A percentile compares a stretch with the other conserved stretches of the same genome.
phyloP scores from a whole-genome alignment of 2,329 filamentous ascomycete genomes.

The Myriosclerotinia curreyana region DNA sequence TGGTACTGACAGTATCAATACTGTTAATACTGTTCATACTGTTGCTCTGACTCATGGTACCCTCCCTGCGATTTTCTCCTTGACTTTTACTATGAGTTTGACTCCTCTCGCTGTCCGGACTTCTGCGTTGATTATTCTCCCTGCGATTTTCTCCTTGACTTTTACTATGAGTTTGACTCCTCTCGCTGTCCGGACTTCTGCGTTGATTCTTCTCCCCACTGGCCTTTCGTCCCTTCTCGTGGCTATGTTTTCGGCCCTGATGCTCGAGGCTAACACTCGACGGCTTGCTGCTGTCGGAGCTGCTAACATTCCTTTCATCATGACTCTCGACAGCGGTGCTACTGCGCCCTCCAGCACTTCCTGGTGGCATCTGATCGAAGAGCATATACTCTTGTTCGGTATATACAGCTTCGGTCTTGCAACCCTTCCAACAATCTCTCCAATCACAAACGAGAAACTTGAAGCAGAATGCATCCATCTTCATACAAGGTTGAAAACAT shows the following conservation, averaged over 20 bases:
- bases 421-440: conserved; percentile 96
- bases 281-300: conserved; percentile 61
- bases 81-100: conserved; percentile 7
- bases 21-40: conserved; percentile 48
- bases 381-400: conserved; percentile 66
- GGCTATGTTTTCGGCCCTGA: conserved; percentile 18
- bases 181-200: conserved; percentile 8
- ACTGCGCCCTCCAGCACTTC: conserved; percentile 33
- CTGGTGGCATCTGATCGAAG: conserved; percentile 56
- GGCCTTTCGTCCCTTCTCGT: conserved; percentile 18
- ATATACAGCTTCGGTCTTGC: conserved; percentile 81
- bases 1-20: conserved; percentile 39
- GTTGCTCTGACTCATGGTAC: conserved; percentile 37
- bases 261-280: conserved; percentile 40
- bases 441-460: conserved; percentile 93
- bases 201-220: conserved; percentile 16
- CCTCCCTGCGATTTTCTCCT: not conserved
- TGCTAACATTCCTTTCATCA: conserved; percentile 60
- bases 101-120: conserved; percentile 4
- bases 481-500: conserved; percentile 96
- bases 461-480: conserved; percentile 93
- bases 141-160: conserved; percentile 2
- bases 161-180: conserved; percentile 2
- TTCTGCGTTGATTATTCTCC: conserved; percentile 12
- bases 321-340: conserved; percentile 38